phyloP scores from a whole-genome alignment of 1,284 basidiomycete genomes.

The Xerocomus minutiporus region DNA sequence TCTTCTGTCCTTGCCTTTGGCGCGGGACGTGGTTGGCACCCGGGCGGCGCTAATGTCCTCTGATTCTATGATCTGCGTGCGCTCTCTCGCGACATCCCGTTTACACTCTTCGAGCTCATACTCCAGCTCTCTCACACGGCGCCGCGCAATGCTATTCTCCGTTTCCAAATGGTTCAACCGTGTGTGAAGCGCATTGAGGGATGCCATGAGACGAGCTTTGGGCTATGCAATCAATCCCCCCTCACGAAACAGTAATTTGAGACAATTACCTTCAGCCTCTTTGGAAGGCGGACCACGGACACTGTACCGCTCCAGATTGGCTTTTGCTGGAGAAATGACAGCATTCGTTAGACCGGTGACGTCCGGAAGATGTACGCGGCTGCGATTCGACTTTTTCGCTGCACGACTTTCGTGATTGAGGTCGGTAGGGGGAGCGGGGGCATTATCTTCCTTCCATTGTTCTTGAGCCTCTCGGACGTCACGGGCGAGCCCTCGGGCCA shows the following conservation, averaged over 20 bases:
- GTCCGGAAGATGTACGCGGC: slow-evolving; percentile 60
- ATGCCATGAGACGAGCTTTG: slow-evolving; percentile 52
- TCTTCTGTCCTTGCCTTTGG: slow-evolving; percentile 33
- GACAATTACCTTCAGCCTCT: slow-evolving; percentile 55
- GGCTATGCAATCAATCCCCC: slow-evolving; percentile 1
- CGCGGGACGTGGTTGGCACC: slow-evolving; percentile 21
- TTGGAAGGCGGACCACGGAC: slow-evolving; percentile 45
- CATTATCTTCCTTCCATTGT: slow-evolving; percentile 12
- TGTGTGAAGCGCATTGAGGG: slow-evolving; percentile 58
- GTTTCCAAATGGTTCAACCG: slow-evolving; percentile 69
- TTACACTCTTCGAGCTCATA: slow-evolving; percentile 75
- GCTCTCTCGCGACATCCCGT: slow-evolving; percentile 62
- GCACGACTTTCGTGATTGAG: slow-evolving; percentile 7
- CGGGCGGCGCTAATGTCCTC: slow-evolving; percentile 33
- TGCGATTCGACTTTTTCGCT: slow-evolving; percentile 24
- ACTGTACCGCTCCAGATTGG: slow-evolving; percentile 44
- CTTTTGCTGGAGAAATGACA: slow-evolving; percentile 63
- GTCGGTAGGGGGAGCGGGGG: slow-evolving; percentile 2
- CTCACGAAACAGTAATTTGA: slow-evolving; percentile 6
- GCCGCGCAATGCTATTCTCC: slow-evolving; percentile 74
- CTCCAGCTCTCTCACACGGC: slow-evolving; percentile 78
- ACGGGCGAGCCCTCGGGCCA: slow-evolving; percentile 50
- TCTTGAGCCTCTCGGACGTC: slow-evolving; percentile 49
- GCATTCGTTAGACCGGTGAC: slow-evolving; percentile 75
- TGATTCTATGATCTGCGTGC: slow-evolving; percentile 55